A percentile compares a stretch with the other conserved stretches of the same genome.
Conservation (phyloP, 1,284 basidiomycete species). For the Leccinum subrobustum region DNA sequence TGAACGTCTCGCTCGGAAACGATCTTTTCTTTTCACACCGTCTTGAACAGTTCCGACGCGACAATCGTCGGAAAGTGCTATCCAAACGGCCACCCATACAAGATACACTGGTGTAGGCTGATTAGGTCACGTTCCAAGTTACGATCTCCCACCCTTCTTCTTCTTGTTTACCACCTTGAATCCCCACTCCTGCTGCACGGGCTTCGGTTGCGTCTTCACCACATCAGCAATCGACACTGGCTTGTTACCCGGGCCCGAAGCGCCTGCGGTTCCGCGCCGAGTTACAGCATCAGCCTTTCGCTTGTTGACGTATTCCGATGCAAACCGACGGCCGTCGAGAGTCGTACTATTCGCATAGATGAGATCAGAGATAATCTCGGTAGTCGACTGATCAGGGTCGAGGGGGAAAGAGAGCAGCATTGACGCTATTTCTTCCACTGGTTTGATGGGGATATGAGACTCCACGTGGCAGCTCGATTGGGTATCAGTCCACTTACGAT, state of each 20-base stretch:
- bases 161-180: constrained; percentile 95
- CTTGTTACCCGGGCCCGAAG: constrained; percentile 46
- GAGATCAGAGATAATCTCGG: constrained; percentile 88
- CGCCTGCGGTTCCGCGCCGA: constrained; percentile 42
- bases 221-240: constrained; percentile 80
- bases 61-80: constrained; percentile 18
- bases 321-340: constrained; percentile 92
- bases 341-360: constrained; percentile 95
- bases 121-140: constrained; percentile 1
- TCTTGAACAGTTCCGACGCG: neutral
- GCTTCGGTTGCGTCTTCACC: constrained; percentile 85
- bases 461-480: constrained; percentile 2
- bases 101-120: constrained; percentile 9
- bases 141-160: constrained; percentile 71
- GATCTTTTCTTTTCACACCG: neutral
- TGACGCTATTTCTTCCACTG: constrained; percentile 90
- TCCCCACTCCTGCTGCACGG: constrained; percentile 72
- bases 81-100: constrained; percentile 26
- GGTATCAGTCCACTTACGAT: constrained; percentile 51
- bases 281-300: constrained; percentile 76
- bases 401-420: constrained; percentile 91
- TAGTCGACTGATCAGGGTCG: constrained; percentile 77
- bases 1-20: neutral
- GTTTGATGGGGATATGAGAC: constrained; percentile 18
- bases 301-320: constrained; percentile 84